A percentile compares a stretch with the other conserved stretches of the same genome.
These are phyloP conservation scores for Thermothielavioides terrestris DNA, from an alignment of 495 filamentous ascomycete species.

Conservation along the genomic window DNA sequence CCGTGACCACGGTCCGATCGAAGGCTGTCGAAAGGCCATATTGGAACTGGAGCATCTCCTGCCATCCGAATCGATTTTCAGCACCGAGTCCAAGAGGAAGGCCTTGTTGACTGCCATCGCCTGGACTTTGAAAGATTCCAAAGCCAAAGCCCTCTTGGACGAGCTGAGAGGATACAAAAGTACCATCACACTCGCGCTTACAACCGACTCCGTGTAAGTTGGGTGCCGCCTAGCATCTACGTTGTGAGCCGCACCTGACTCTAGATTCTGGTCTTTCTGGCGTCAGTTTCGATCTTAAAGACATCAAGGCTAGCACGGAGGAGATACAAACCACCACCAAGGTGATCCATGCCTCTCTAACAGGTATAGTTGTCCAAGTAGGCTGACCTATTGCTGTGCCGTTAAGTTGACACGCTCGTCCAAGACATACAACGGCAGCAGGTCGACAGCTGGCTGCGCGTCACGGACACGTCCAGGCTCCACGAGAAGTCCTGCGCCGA, in stretches of 20 bases:
- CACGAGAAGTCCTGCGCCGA: conserved; percentile 12
- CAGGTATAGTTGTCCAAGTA: background rate
- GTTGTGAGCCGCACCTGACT: too few species aligned
- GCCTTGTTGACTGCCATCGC: background rate
- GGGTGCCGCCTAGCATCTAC: background rate
- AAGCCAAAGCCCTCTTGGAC: conserved; percentile 8
- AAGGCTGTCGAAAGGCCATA: conserved; percentile 1
- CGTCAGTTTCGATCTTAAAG: background rate
- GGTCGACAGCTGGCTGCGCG: conserved; percentile 1
- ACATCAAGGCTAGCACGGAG: background rate
- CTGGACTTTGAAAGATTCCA: conserved; percentile 9
- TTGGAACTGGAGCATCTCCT: background rate
- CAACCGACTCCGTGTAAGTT: conserved; percentile 6
- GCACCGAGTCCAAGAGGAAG: conserved; percentile 2
- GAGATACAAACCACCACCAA: background rate
- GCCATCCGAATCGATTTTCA: background rate
- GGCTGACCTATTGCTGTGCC: background rate
- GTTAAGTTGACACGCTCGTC: background rate
- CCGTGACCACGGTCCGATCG: background rate
- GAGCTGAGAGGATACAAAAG: conserved; percentile 9
- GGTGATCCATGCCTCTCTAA: background rate
- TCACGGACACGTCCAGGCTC: conserved; percentile 4
- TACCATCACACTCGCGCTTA: conserved; percentile 10
- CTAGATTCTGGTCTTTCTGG: too few species aligned
- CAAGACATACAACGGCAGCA: background rate